Evolutionary conservation across 148 eudicot species (phyloP), one percentile per base, ranked within the genome.

Genomic region (Persicaria tinctoria): DNA sequence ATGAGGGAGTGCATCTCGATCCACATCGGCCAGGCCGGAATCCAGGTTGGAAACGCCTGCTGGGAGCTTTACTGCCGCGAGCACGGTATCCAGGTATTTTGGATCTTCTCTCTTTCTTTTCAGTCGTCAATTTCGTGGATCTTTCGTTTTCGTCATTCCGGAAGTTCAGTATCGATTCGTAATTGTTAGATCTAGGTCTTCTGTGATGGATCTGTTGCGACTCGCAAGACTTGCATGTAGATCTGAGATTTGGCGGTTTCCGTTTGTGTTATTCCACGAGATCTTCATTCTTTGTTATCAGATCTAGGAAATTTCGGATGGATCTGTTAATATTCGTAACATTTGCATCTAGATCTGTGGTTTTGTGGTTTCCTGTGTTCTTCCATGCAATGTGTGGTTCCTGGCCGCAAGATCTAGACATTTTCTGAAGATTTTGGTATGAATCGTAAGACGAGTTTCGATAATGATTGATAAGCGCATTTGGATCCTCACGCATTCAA

Each of bases 1-100:
- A 60, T 60, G 66, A 60, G 66, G 14, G 66, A 60, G 66, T 60
- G 66, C 66, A 60, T 60, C 18, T 60, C 66, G 38, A 60, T 60
- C 66, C 66, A 60, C 66, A 60, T 60, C 18, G 66, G 66, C 14
- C 66, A 60, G 10, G 66, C 66, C 10, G 66, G 66, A 6, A 60
- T 60, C 66, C 66, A 60, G 38, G 66, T 60, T 8, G 66, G 66
- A 13, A 60, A 60, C 38, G 66, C 66, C n/a, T 53, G 57, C 57
- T 53, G 57, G 57, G 57, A 53, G 57, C 57, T 53, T 16, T 53
- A 53, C 57, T 53, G 57, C 57, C 57, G 11, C 57, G 57, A 53
- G n/a, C 57, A 53, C n/a, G 57, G 57, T 9, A 53, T 60, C 27
- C 66, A 60, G 66, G 66, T 60, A 60, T 0, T 50, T 8, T 50